Evolutionary conservation across 306 rosid genomes (phyloP), one percentile per base, ranked within the genome.

Genomic region (Alnus rubra): DNA sequence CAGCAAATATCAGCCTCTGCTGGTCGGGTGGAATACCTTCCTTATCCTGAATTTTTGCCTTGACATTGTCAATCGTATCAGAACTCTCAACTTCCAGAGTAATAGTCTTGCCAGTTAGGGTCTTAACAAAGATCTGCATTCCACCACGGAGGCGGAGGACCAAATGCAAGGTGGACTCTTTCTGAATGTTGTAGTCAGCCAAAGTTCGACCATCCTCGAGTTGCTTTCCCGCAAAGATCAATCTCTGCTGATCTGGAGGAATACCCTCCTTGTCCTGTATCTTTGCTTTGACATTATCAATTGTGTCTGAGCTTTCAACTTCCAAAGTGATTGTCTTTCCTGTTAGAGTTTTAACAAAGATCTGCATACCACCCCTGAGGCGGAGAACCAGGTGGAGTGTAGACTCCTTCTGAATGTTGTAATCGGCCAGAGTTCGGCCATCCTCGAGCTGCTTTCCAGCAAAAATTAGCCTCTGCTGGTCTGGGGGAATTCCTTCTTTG

Each of bases 221-320:
- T 19, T 56, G 62, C 30, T 56, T 56, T 19, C 62, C 62, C 4
- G 62, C 62, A 56, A 56, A 56, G 9, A 56, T 56, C 62, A 56
- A 56, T n/a, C 62, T 56, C 62, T 56, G 62, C 62, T 56, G 62
- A n/a, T 56, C 62, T 56, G 62, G 62, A 7, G 62, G 62, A n/a
- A 56, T 19, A 1, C 62, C 62, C n/a, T 56, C 62, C 7, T 56
- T 56, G 62, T 56, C 62, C 6, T 56, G 62, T 18, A 56, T 56
- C 30, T 56, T 56, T 19, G 62, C 30, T n/a, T 56, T 56, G 28
- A 56, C 62, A 56, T 56, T 56, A n/a, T 56, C 62, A 1, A 56
- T 56, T 6, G 62, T 56, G 30, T 56, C 62, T 1, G 62, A 56
- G 16, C 62, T 56, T n/a, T 56, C 62, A 56, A 56, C 62, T 56